Evolutionary conservation across 2,329 filamentous ascomycete genomes (phyloP).

Genomic region (Arthrinium phaeospermum): DNA sequence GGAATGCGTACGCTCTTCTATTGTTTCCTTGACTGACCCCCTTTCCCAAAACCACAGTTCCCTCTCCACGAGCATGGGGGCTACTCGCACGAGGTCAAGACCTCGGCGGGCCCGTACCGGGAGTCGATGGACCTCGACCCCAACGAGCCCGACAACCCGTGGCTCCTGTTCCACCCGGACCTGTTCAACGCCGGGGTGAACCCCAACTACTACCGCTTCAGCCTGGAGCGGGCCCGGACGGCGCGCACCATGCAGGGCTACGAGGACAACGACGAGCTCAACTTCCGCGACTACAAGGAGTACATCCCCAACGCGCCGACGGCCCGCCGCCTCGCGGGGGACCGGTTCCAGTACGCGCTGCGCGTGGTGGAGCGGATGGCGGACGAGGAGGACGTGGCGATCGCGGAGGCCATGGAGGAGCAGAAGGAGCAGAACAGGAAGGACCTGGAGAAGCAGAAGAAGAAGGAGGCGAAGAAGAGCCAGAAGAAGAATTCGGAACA

Average conservation of each 20-base stretch:
- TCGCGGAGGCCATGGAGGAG: neutral
- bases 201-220: neutral
- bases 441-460: neutral
- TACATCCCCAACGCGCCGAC: neutral
- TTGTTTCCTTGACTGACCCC: too few species aligned
- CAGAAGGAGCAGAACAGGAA: neutral
- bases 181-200: neutral
- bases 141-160: conserved; percentile 6
- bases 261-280: neutral
- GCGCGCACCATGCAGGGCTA: neutral
- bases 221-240: neutral
- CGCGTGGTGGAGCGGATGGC: neutral
- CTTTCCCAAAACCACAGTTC: neutral
- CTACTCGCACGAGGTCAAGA: neutral
- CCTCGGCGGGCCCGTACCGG: neutral
- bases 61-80: neutral
- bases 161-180: neutral
- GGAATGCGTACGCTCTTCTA: neutral
- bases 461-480: neutral
- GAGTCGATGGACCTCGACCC: neutral
- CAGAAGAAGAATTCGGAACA: neutral
- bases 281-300: neutral
- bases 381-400: neutral
- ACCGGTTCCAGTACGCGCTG: neutral
- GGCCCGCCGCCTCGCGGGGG: neutral